These are phyloP conservation scores for Tolypocladium cylindrosporum DNA, from an alignment of 2,329 filamentous ascomycete species.

Conservation along the genomic window DNA sequence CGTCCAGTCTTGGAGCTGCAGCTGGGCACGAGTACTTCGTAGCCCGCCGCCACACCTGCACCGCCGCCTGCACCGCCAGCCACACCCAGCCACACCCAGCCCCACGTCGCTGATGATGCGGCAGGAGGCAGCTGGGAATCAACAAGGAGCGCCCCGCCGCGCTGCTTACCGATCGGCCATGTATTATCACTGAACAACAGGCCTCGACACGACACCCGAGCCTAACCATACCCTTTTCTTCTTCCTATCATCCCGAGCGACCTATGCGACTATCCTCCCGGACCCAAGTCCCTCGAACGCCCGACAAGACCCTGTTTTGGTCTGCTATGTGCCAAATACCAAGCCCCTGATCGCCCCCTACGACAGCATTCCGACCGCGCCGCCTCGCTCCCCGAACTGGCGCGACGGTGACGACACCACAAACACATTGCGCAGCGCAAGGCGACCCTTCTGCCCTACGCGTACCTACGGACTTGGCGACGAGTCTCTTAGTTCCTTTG, in stretches of 20 bases:
- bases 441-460: neutral
- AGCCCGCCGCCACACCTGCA: too few species aligned
- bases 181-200: neutral
- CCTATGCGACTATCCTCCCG: neutral
- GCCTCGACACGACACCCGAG: neutral
- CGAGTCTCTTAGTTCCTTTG: neutral
- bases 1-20: neutral
- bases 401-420: neutral
- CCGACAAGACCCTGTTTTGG: neutral
- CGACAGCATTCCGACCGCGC: constrained; percentile 6
- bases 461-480: neutral
- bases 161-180: neutral
- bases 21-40: too few species aligned
- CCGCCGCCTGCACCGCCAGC: neutral
- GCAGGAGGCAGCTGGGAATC: neutral
- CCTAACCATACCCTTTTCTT: neutral
- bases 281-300: neutral
- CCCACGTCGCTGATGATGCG: neutral
- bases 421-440: neutral
- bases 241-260: neutral
- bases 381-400: neutral
- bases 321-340: constrained; percentile 8
- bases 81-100: neutral
- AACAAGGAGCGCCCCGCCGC: neutral
- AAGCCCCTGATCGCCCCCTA: constrained; percentile 3